Percentiles rank a stretch among this genome's conserved stretches.
phyloP scores from a whole-genome alignment of 2,329 filamentous ascomycete species.

The Clonostachys rosea region DNA sequence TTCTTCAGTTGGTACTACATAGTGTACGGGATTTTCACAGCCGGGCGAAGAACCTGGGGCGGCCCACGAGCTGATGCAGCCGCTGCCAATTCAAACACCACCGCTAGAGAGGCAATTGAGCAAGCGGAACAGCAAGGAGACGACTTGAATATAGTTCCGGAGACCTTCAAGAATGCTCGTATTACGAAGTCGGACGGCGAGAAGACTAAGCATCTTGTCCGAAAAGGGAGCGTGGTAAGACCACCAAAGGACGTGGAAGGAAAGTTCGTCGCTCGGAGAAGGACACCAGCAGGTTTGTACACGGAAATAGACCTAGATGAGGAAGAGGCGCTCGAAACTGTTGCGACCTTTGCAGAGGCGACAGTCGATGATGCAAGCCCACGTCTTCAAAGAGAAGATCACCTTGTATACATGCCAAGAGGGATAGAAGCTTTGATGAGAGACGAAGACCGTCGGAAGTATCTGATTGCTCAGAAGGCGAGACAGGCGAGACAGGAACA shows the following conservation, averaged over 20 bases:
- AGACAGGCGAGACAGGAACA: slow-evolving; percentile 19
- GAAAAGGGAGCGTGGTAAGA: slow-evolving; percentile 55
- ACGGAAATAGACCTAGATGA: slow-evolving; percentile 52
- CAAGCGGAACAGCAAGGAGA: slow-evolving; percentile 74
- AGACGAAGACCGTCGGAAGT: slow-evolving; percentile 71
- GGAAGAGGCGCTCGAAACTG: slow-evolving; percentile 18
- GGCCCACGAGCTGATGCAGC: slow-evolving; percentile 88
- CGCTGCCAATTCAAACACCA: slow-evolving; percentile 69
- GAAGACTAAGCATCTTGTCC: slow-evolving; percentile 29
- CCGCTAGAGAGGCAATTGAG: slow-evolving; percentile 79
- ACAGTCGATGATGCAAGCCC: slow-evolving; percentile 8
- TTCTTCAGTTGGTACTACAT: slow-evolving; percentile 99
- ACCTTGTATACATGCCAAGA: not conserved
- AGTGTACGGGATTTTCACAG: slow-evolving; percentile 94
- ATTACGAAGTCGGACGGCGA: slow-evolving; percentile 27
- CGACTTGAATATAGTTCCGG: slow-evolving; percentile 83
- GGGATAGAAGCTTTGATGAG: slow-evolving; percentile 71
- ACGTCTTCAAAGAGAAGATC: slow-evolving; percentile 59
- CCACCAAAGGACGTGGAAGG: slow-evolving; percentile 74
- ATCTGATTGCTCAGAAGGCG: slow-evolving; percentile 62
- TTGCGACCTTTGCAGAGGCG: slow-evolving; percentile 29
- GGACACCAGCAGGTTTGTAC: slow-evolving; percentile 65
- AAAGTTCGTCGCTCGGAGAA: slow-evolving; percentile 69
- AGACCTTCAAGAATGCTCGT: slow-evolving; percentile 68
- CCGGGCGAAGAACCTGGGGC: slow-evolving; percentile 92